Evolutionary conservation across 306 rosid genomes (phyloP).

Genomic region (Castanea sativa): DNA sequence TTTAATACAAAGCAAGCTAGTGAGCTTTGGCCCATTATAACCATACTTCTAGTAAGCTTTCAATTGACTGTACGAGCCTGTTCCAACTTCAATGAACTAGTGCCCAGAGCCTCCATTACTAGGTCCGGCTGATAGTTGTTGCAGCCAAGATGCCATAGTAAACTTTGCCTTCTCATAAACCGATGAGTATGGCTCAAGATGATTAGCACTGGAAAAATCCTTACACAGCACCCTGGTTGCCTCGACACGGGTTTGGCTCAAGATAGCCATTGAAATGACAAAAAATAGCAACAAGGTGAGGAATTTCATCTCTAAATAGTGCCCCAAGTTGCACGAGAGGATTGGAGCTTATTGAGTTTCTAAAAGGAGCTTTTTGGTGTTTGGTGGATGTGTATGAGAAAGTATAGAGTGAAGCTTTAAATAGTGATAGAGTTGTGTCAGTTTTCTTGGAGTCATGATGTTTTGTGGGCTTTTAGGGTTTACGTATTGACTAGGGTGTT

Average conservation of each 20-base stretch:
- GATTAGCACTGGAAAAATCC: slow-evolving; percentile 26
- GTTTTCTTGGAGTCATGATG: neutral
- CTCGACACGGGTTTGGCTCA: slow-evolving; percentile 16
- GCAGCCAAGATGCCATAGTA: slow-evolving; percentile 31
- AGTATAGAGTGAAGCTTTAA: neutral
- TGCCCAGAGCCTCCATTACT: slow-evolving; percentile 36
- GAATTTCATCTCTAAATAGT: slow-evolving; percentile 17
- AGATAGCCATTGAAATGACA: neutral
- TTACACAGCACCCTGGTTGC: slow-evolving; percentile 33
- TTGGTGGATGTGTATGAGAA: neutral
- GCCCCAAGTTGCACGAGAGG: too few species aligned
- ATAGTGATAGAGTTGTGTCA: neutral
- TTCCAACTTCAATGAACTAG: neutral
- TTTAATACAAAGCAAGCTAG: too few species aligned
- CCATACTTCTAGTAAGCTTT: too few species aligned
- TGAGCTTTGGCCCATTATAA: too few species aligned
- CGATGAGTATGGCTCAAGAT: slow-evolving; percentile 13
- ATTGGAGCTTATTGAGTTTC: too few species aligned
- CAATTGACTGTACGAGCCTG: neutral
- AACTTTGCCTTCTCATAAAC: slow-evolving; percentile 19
- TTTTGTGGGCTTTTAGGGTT: neutral
- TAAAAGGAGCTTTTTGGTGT: neutral
- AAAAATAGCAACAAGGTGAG: slow-evolving; percentile 12
- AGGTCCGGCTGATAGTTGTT: slow-evolving; percentile 32
- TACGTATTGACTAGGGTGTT: neutral